Conservation (phyloP, 1,284 basidiomycete species). For the Naganishia albida region DNA sequence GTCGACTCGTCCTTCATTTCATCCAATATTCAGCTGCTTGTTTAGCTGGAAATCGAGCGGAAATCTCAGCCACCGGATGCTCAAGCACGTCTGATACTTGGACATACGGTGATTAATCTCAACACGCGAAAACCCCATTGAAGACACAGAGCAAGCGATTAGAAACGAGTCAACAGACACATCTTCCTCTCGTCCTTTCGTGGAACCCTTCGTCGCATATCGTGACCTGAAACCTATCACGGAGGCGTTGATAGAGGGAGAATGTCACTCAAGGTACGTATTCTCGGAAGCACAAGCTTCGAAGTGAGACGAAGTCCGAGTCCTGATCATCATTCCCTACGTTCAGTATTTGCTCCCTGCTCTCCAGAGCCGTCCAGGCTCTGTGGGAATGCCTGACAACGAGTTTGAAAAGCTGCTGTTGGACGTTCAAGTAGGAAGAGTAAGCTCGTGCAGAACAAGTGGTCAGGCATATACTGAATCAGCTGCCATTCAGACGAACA, state of each 20-base stretch:
- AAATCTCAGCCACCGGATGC: background rate
- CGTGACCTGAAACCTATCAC: background rate
- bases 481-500: constrained; percentile 10
- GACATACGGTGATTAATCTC: too few relatives aligned
- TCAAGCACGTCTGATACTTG: too few relatives aligned
- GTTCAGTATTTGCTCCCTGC: constrained; percentile 54
- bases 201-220: background rate
- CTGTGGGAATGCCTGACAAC: constrained; percentile 50
- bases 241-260: background rate
- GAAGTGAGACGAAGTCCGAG: too few relatives aligned
- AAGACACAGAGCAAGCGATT: background rate
- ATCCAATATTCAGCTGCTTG: background rate
- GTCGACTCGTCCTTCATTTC: too few relatives aligned
- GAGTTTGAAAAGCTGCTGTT: constrained; percentile 53
- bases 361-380: constrained; percentile 51
- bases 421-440: constrained; percentile 53
- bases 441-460: constrained; percentile 37
- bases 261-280: constrained; percentile 25
- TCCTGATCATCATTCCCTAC: background rate
- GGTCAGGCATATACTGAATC: background rate
- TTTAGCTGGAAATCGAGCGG: background rate
- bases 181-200: background rate
- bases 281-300: background rate
- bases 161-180: background rate
- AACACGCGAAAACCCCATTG: background rate